Conservation (phyloP, 2,329 filamentous ascomycete genomes). For the Talaromyces sp. region DNA sequence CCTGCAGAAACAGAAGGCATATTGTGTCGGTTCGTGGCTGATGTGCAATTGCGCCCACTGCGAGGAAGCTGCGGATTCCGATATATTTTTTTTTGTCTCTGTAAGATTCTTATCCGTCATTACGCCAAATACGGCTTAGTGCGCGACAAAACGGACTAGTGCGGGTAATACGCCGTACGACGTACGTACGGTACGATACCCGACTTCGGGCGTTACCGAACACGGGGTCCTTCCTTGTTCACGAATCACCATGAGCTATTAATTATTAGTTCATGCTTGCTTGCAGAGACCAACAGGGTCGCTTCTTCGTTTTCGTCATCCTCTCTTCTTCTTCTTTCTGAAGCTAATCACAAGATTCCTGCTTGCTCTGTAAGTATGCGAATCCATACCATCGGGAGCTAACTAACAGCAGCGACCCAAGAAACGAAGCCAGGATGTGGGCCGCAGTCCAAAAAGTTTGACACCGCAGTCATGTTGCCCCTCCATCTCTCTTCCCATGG, state of each 20-base stretch:
- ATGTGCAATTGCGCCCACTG: background rate
- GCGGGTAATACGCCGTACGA: background rate
- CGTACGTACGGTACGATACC: background rate
- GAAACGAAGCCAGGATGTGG: background rate
- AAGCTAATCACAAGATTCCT: background rate
- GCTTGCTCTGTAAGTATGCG: background rate
- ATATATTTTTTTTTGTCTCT: background rate
- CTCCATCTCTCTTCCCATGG: background rate
- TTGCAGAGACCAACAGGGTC: background rate
- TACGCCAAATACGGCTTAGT: background rate
- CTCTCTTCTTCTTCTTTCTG: background rate
- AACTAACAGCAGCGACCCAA: background rate
- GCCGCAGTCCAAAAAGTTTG: slow-evolving; percentile 1
- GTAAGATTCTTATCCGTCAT: background rate
- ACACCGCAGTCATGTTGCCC: background rate
- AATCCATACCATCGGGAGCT: background rate
- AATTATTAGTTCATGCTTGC: background rate
- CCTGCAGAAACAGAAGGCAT: slow-evolving; percentile 49
- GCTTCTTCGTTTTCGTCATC: background rate
- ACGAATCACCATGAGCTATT: background rate
- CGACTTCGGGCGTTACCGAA: background rate
- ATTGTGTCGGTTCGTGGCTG: slow-evolving; percentile 12
- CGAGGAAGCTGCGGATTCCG: background rate
- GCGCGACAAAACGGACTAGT: background rate
- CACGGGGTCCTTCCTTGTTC: background rate